Evolutionary conservation across 1,284 basidiomycete species (phyloP).

Genomic region (Dichomitus squalens): DNA sequence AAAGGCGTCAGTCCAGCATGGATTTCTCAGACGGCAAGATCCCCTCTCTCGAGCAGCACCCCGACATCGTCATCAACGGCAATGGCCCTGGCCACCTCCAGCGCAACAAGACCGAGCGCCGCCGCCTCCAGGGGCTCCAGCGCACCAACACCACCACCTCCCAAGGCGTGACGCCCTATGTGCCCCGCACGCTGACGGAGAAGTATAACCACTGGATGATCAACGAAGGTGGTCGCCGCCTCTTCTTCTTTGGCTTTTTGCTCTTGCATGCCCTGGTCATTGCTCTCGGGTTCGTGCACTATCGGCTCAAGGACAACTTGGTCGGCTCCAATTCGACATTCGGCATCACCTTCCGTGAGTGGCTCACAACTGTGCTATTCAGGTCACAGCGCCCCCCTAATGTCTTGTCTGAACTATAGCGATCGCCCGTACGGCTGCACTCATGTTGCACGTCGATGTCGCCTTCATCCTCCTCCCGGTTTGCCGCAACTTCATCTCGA

Average conservation of each 20-base stretch:
- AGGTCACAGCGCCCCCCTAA: background rate
- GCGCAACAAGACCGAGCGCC: slow-evolving; percentile 80
- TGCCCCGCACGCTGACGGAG: slow-evolving; percentile 43
- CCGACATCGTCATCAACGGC: slow-evolving; percentile 44
- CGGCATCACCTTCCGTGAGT: slow-evolving; percentile 76
- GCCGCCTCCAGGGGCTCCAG: slow-evolving; percentile 79
- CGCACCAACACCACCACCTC: slow-evolving; percentile 47
- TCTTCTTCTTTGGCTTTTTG: slow-evolving; percentile 80
- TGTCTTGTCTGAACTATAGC: slow-evolving; percentile 41
- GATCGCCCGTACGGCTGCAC: slow-evolving; percentile 81
- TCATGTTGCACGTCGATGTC: slow-evolving; percentile 85
- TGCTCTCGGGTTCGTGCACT: slow-evolving; percentile 75
- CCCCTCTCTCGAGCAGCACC: slow-evolving; percentile 52
- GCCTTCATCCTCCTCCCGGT: slow-evolving; percentile 90
- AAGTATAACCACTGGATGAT: slow-evolving; percentile 82
- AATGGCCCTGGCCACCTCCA: slow-evolving; percentile 51
- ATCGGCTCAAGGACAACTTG: slow-evolving; percentile 78
- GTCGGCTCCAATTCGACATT: slow-evolving; percentile 65
- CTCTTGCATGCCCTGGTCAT: slow-evolving; percentile 77
- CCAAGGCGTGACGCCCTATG: slow-evolving; percentile 32
- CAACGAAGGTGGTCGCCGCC: slow-evolving; percentile 78
- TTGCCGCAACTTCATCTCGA: slow-evolving; percentile 88
- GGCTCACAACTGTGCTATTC: background rate
- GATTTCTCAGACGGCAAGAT: slow-evolving; percentile 72
- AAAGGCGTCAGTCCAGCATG: slow-evolving; percentile 61